A percentile compares a stretch with the other conserved stretches of the same genome.
These are phyloP conservation scores for Vitis hybrid DNA, from an alignment of 177 flowering plant species.

Conservation along the genomic window DNA sequence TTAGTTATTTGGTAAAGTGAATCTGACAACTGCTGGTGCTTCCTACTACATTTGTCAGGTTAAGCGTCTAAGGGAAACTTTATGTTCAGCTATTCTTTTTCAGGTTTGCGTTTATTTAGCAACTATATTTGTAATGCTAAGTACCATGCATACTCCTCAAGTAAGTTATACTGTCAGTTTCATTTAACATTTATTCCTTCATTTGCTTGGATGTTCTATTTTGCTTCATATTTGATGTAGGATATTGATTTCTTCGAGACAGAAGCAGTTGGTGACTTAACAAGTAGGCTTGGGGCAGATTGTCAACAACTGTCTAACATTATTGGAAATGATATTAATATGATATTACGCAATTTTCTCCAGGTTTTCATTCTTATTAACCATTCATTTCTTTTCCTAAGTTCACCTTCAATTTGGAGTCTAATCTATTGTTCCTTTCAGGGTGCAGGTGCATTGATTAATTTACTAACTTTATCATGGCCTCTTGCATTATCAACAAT, in stretches of 20 bases:
- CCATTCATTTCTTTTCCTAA: background rate
- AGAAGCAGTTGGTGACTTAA: conserved; percentile 32
- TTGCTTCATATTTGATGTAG: conserved; percentile 18
- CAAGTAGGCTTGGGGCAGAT: conserved; percentile 40
- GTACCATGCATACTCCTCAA: background rate
- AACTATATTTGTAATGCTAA: background rate
- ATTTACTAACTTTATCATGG: conserved; percentile 34
- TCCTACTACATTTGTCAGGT: conserved; percentile 20
- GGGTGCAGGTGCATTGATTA: conserved; percentile 36
- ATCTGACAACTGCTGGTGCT: background rate
- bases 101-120: conserved; percentile 22
- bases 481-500: conserved; percentile 31
- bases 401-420: background rate
- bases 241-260: conserved; percentile 33
- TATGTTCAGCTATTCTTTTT: conserved; percentile 24
- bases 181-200: background rate
- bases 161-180: background rate
- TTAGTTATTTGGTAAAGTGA: background rate
- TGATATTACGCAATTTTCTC: conserved; percentile 29
- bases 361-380: conserved; percentile 24
- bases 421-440: conserved; percentile 1
- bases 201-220: background rate
- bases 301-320: conserved; percentile 30
- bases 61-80: conserved; percentile 26
- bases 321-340: conserved; percentile 28